Conservation (phyloP, 331 rosid genomes). For the Rosa hybrid region DNA sequence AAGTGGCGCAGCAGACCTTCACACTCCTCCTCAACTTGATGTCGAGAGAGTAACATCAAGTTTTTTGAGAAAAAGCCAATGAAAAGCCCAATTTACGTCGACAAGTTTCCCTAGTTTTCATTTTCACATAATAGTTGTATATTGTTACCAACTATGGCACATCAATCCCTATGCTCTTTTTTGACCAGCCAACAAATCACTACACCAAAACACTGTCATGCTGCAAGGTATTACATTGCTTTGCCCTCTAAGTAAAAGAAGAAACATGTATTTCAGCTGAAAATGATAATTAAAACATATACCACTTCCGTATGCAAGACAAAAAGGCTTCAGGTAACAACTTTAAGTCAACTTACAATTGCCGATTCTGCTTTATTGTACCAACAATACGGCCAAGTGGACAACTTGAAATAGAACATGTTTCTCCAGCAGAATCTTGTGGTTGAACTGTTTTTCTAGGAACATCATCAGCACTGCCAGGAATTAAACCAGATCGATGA, state of each 20-base stretch:
- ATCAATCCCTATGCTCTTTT: too few species aligned
- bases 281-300: not conserved
- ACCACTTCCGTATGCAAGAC: not conserved
- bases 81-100: too few species aligned
- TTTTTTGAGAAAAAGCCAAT: too few species aligned
- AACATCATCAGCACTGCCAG: constrained; percentile 87
- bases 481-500: constrained; percentile 69
- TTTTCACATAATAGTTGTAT: too few species aligned
- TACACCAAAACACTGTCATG: not conserved
- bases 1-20: too few species aligned
- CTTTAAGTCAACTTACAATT: constrained; percentile 66
- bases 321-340: constrained; percentile 16
- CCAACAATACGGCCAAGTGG: constrained; percentile 85
- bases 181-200: not conserved
- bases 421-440: constrained; percentile 56
- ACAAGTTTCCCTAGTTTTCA: too few species aligned
- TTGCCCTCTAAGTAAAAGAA: not conserved
- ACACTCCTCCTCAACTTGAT: too few species aligned
- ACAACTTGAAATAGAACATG: constrained; percentile 43
- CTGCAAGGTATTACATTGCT: not conserved
- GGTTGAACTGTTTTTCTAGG: constrained; percentile 60
- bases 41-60: too few species aligned
- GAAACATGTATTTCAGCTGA: constrained; percentile 8
- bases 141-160: too few species aligned
- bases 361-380: constrained; percentile 95